Conservation (phyloP, 208 protist species). For the Jaenimonas drosophilae region DNA sequence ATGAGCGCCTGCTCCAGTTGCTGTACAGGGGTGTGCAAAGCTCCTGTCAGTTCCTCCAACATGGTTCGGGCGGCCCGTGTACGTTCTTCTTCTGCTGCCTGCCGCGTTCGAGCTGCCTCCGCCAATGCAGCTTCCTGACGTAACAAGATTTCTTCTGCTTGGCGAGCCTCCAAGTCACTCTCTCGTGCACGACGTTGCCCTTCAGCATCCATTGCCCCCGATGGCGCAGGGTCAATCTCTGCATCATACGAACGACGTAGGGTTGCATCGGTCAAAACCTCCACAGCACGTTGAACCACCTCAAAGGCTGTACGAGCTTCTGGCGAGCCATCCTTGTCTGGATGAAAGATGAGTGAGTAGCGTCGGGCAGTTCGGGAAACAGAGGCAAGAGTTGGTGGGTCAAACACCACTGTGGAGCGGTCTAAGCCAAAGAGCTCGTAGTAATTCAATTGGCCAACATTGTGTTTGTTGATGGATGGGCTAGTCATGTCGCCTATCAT, state of each 20-base stretch:
- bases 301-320: constrained; percentile 59
- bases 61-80: constrained; percentile 34
- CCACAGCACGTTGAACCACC: constrained; percentile 35
- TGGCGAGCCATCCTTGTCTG: constrained; percentile 69
- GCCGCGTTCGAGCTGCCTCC: constrained; percentile 4
- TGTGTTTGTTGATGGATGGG: constrained; percentile 34
- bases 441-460: constrained; percentile 30
- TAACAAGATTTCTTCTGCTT: not conserved
- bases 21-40: constrained; percentile 45
- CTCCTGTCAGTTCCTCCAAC: constrained; percentile 43
- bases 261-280: constrained; percentile 43
- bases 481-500: not conserved
- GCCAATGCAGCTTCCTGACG: not conserved
- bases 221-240: too few relatives aligned
- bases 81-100: constrained; percentile 34
- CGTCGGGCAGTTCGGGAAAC: constrained; percentile 49
- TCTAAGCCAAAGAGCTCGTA: constrained; percentile 54
- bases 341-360: constrained; percentile 68
- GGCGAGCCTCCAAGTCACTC: too few relatives aligned
- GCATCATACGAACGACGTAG: constrained; percentile 33
- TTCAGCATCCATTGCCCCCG: too few relatives aligned
- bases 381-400: too few relatives aligned
- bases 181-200: too few relatives aligned
- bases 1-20: constrained; percentile 59
- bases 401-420: too few relatives aligned